Conservation (phyloP, 192 early-diverging fungal genomes). For the Podila epicladia region DNA sequence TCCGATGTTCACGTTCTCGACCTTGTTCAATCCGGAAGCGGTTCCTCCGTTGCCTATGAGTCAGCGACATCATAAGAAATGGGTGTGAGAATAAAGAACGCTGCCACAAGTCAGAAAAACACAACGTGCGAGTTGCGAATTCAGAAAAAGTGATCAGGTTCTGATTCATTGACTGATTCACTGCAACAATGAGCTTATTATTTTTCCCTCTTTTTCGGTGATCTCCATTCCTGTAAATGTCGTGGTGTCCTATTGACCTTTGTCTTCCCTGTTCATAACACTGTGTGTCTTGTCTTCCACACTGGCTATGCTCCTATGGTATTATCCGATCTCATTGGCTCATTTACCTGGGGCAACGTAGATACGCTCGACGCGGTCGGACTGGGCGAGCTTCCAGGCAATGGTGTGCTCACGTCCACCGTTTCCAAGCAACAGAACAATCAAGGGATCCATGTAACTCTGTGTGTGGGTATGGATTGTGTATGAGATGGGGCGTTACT, state of each 20-base stretch:
- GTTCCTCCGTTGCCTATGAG: slow-evolving; percentile 94
- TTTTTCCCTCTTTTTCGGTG: not conserved
- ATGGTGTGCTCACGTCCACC: slow-evolving; percentile 98
- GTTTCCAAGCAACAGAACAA: slow-evolving; percentile 89
- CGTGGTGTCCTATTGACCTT: too few species aligned
- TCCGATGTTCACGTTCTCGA: slow-evolving; percentile 83
- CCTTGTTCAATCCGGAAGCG: slow-evolving; percentile 71
- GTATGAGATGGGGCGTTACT: not conserved
- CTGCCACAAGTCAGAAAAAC: too few species aligned
- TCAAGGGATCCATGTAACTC: slow-evolving; percentile 52
- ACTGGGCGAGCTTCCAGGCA: slow-evolving; percentile 89
- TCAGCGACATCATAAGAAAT: not conserved
- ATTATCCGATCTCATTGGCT: not conserved
- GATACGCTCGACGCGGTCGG: slow-evolving; percentile 77
- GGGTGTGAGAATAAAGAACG: slow-evolving; percentile 1
- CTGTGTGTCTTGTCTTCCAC: too few species aligned
- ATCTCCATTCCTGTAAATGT: too few species aligned
- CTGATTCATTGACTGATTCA: not conserved
- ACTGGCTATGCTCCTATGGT: not conserved
- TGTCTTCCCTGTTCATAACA: too few species aligned
- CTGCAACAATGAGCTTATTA: not conserved
- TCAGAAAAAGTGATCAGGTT: too few species aligned
- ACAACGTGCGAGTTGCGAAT: too few species aligned
- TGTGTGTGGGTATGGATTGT: not conserved
- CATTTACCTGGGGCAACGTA: slow-evolving; percentile 90